phyloP scores from a whole-genome alignment of 176 grass and related monocot species.

The Avena eriantha region DNA sequence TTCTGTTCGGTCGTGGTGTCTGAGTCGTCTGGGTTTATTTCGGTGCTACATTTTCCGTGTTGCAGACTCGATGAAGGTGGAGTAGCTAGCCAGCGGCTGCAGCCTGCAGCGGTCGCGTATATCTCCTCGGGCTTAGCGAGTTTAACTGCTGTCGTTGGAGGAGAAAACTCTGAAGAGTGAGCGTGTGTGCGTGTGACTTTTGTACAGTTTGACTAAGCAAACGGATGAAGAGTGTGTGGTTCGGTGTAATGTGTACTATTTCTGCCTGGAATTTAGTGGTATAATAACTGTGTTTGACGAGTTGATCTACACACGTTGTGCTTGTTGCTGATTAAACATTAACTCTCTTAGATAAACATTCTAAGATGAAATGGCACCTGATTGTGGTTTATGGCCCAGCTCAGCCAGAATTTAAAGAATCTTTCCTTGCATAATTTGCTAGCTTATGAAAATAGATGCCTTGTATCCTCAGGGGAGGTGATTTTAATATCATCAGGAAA shows the following conservation, averaged over 20 bases:
- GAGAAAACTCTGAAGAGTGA: conserved; percentile 17
- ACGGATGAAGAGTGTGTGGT: conserved; percentile 14
- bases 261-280: conserved; percentile 6
- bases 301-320: not conserved
- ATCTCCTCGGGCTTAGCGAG: conserved; percentile 32
- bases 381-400: no score
- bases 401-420: no score
- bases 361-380: no score
- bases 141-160: conserved; percentile 33
- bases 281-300: conserved; percentile 20
- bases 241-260: conserved; percentile 23
- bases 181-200: conserved; percentile 1
- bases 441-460: no score
- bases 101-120: not conserved
- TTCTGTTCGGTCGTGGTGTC: not conserved
- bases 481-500: no score
- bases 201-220: conserved; percentile 55
- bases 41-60: conserved; percentile 1
- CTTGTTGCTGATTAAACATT: not conserved
- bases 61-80: conserved; percentile 64
- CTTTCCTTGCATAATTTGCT: no score
- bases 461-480: no score
- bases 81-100: conserved; percentile 35
- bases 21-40: not conserved
- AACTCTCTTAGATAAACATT: no score